Evolutionary conservation across 2,329 filamentous ascomycete species (phyloP).

Genomic region (Fusarium goolgardi): DNA sequence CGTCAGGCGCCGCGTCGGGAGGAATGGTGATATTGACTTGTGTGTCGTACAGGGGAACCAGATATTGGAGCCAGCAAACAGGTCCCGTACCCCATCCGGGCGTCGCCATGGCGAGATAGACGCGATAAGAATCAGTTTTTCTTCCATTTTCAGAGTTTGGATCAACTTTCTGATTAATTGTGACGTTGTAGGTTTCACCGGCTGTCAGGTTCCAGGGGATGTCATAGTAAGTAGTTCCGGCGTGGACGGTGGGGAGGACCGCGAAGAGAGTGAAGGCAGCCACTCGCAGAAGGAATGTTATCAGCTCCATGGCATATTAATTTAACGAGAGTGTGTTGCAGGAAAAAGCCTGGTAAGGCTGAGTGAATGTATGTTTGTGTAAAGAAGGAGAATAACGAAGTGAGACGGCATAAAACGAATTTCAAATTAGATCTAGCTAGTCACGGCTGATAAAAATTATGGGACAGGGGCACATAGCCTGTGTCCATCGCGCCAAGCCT

Average conservation of each 20-base stretch:
- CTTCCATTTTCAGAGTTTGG: constrained; percentile 26
- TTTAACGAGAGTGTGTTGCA: constrained; percentile 2
- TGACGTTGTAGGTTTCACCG: constrained; percentile 25
- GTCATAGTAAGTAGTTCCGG: constrained; percentile 17
- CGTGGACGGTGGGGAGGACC: constrained; percentile 10
- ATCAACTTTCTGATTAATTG: constrained; percentile 27
- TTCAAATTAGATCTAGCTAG: constrained; percentile 9
- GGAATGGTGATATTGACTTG: constrained; percentile 44
- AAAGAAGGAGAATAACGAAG: neutral
- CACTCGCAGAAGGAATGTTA: constrained; percentile 17
- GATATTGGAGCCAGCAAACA: constrained; percentile 39
- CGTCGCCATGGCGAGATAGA: constrained; percentile 37
- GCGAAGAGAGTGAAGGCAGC: constrained; percentile 34
- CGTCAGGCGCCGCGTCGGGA: constrained; percentile 38
- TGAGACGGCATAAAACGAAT: neutral
- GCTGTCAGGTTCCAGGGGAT: constrained; percentile 42
- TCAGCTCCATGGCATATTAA: constrained; percentile 22
- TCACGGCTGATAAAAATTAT: constrained; percentile 26
- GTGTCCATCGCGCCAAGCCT: constrained; percentile 20
- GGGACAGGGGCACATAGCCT: constrained; percentile 10
- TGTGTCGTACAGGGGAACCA: constrained; percentile 22
- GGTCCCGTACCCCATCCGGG: constrained; percentile 42
- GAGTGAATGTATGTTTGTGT: neutral
- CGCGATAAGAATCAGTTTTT: constrained; percentile 35
- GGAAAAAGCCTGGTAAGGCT: neutral